Evolutionary conservation across 768 basidiomycete species (phyloP).

Genomic region (Trametes gibbosa): DNA sequence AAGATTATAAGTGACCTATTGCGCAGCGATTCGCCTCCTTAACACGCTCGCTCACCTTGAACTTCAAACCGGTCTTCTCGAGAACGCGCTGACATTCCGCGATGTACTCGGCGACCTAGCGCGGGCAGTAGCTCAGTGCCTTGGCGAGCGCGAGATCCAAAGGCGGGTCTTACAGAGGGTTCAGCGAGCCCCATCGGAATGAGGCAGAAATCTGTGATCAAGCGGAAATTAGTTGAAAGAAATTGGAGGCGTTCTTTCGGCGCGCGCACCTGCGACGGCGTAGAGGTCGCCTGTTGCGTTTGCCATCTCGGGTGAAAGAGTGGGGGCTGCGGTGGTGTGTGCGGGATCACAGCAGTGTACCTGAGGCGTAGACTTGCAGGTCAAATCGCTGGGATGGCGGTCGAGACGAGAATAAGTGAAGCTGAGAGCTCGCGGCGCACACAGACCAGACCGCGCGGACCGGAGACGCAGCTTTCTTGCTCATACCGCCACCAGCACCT

Average conservation of each 20-base stretch:
- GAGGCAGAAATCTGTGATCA: slow-evolving; percentile 75
- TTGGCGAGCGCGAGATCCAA: slow-evolving; percentile 21
- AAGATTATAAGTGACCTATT: not conserved
- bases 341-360: no score
- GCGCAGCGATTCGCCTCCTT: not conserved
- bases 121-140: slow-evolving; percentile 20
- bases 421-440: no score
- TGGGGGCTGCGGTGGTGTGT: not conserved
- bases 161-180: slow-evolving; percentile 51
- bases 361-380: not conserved
- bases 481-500: not conserved
- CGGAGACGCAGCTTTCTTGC: not conserved
- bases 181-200: slow-evolving; percentile 80
- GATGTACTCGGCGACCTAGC: slow-evolving; percentile 71
- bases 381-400: not conserved
- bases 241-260: not conserved
- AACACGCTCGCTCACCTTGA: slow-evolving; percentile 55
- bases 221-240: not conserved
- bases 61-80: slow-evolving; percentile 78
- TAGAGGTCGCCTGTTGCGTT: slow-evolving; percentile 18
- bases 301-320: not conserved
- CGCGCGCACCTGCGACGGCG: slow-evolving; percentile 19
- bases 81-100: slow-evolving; percentile 83
- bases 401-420: not conserved
- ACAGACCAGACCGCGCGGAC: no score